Evolutionary conservation across 352 stramenopile genomes (phyloP), one percentile per base, ranked within the genome.

Genomic region (Pythium angustatum): DNA sequence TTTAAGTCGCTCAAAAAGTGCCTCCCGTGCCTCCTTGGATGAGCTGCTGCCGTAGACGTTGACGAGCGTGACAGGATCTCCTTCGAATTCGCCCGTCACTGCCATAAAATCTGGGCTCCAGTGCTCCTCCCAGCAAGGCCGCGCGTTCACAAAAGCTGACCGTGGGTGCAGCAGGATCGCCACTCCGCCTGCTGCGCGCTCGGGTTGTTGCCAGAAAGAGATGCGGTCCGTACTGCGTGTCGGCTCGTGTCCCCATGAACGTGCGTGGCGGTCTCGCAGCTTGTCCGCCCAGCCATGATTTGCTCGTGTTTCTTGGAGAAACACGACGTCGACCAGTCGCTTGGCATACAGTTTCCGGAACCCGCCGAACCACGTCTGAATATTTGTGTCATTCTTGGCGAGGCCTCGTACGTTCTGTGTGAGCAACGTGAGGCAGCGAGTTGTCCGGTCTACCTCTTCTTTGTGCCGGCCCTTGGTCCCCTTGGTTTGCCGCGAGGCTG

Each of bases 341-440:
- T n/a, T 11, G 48, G 24, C 6, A 8, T 55, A 15, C 3, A 21
- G 27, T n/a, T 22, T 17, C 27, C 48, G 48, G 4, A 41, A 28
- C 17, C 27, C 30, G 2, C 6, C 17, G 8, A 55, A 27, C 48
- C 48, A 55, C 6, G 17, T 14, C 4, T 22, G 5, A 6, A 41
- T 55, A 14, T 21, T 24, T 2, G 2, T 21, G 10, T 41, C 5
- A 6, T 6, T 3, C n/a, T 55, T 55, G 3, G 14, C 14, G 19
- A 55, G 30, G 3, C 48, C 48, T 14, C 48, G 27, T 26, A 55
- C 27, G 48, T 55, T 55, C 17, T 55, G 48, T 2, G 48, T 55
- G 12, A 55, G 5, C 27, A 55, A 10, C 3, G 45, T 52, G 3
- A 52, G 40, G 17, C 40, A 47, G n/a, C n/a, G n/a, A n/a, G n/a